Conservation (phyloP, 2,329 filamentous ascomycete genomes). For the Stemphylium lycopersici region DNA sequence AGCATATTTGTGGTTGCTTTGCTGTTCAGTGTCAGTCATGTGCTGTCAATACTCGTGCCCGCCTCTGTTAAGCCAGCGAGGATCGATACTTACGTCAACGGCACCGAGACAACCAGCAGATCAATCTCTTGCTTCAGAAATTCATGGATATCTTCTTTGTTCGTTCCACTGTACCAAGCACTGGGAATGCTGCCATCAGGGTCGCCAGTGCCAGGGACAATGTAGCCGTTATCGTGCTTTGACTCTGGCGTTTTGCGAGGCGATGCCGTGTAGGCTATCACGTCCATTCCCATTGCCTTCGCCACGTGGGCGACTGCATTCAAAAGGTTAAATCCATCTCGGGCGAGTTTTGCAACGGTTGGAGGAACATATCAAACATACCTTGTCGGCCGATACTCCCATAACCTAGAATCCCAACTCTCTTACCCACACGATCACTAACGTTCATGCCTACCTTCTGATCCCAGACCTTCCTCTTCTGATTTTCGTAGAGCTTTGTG, state of each 20-base stretch:
- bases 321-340: neutral
- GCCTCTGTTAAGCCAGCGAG: neutral
- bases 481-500: constrained; percentile 60
- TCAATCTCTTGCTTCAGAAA: constrained; percentile 64
- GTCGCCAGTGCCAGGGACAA: constrained; percentile 70
- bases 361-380: constrained; percentile 34
- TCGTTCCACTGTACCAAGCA: constrained; percentile 63
- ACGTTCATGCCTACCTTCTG: constrained; percentile 45
- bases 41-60: neutral
- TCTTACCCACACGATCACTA: constrained; percentile 63
- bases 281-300: constrained; percentile 70
- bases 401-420: constrained; percentile 67
- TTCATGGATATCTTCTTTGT: constrained; percentile 57
- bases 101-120: constrained; percentile 62
- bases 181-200: constrained; percentile 60
- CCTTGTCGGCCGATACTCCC: constrained; percentile 68
- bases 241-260: constrained; percentile 71
- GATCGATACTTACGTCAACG: constrained; percentile 55
- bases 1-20: constrained; percentile 61
- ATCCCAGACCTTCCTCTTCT: constrained; percentile 63
- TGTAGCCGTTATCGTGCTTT: constrained; percentile 67
- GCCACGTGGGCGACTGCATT: constrained; percentile 61
- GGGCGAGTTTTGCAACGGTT: neutral
- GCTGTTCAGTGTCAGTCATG: constrained; percentile 17
- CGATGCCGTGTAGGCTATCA: constrained; percentile 76